Percentiles rank a stretch among this genome's conserved stretches.
Conservation (phyloP, 2,329 filamentous ascomycete species). For the Paracorniculantispora psalliotae region DNA sequence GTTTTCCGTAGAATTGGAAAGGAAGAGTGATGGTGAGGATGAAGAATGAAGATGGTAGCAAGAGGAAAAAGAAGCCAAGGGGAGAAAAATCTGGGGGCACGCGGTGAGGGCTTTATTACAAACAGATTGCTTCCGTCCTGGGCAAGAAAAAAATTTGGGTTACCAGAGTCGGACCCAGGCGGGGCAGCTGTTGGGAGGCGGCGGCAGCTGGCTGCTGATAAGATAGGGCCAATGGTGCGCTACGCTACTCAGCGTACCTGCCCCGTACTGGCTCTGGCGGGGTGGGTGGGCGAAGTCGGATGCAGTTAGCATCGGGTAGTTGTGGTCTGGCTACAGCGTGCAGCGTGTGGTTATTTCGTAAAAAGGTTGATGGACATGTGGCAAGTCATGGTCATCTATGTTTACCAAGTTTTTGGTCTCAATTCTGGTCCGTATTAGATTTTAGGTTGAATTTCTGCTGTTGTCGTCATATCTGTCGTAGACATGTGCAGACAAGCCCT, state of each 20-base stretch:
- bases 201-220: not conserved
- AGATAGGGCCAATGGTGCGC: conserved; percentile 1
- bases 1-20: conserved; percentile 1
- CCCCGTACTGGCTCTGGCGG: not conserved
- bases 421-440: no score
- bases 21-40: conserved; percentile 7
- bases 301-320: not conserved
- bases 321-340: not conserved
- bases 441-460: no score
- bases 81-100: conserved; percentile 4
- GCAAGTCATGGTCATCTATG: not conserved
- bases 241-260: not conserved
- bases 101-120: conserved; percentile 13
- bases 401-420: no score
- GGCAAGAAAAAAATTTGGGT: conserved; percentile 6
- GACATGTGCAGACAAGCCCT: not conserved
- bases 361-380: not conserved
- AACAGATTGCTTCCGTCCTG: conserved; percentile 6
- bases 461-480: not conserved
- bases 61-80: not conserved
- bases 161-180: not conserved
- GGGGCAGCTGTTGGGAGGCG: conserved; percentile 3
- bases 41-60: conserved; percentile 5
- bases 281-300: conserved; percentile 1
- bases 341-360: not conserved